These are phyloP conservation scores for Xylariaceae sp. DNA, from an alignment of 2,329 filamentous ascomycete genomes.

Conservation along the genomic window DNA sequence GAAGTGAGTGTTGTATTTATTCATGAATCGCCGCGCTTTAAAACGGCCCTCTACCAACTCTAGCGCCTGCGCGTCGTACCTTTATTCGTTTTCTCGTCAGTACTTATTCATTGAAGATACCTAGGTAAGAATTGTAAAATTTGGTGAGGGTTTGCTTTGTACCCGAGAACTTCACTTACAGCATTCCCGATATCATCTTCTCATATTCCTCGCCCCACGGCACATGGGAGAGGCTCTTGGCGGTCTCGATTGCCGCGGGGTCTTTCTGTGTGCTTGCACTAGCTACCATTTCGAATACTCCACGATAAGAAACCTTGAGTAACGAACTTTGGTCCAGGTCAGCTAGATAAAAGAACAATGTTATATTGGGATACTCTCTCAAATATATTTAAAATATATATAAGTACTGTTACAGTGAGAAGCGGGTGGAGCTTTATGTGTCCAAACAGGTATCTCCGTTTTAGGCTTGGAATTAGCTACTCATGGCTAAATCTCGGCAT, in stretches of 20 bases:
- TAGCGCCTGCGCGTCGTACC: constrained; percentile 58
- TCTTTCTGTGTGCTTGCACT: constrained; percentile 25
- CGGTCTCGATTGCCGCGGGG: constrained; percentile 18
- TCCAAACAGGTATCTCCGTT: background rate
- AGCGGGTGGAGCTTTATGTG: no score
- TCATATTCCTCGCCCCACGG: constrained; percentile 60
- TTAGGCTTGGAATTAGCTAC: background rate
- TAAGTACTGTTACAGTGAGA: no score
- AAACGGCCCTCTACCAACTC: constrained; percentile 59
- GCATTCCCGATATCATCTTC: constrained; percentile 69
- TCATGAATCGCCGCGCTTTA: constrained; percentile 60
- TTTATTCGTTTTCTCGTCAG: constrained; percentile 33
- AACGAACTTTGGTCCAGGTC: no score
- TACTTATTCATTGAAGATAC: background rate
- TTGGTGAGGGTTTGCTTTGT: no score
- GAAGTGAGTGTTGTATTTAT: constrained; percentile 65
- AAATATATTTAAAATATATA: background rate
- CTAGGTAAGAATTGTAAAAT: background rate
- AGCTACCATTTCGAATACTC: no score
- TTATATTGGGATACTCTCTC: no score
- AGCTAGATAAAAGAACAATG: no score
- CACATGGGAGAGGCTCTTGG: constrained; percentile 20
- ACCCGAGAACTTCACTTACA: no score
- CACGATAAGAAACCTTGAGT: no score
- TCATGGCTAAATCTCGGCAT: constrained; percentile 14